phyloP scores from a whole-genome alignment of 306 rosid species.

The Gleditsia sinensis region DNA sequence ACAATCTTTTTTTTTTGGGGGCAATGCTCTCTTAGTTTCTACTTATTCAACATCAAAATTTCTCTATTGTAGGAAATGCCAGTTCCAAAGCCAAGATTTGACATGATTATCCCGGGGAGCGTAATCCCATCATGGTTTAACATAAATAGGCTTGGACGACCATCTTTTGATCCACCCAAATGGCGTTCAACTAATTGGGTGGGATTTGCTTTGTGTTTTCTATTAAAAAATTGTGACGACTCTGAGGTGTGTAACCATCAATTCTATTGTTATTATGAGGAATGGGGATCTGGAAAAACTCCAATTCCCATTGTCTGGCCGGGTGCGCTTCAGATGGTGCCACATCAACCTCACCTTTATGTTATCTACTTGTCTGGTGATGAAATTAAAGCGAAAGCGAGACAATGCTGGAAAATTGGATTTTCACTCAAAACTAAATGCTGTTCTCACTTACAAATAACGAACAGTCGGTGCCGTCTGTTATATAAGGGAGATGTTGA shows the following conservation, averaged over 20 bases:
- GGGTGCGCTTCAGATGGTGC: background rate
- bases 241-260: background rate
- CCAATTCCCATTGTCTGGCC: background rate
- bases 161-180: constrained; percentile 9
- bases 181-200: constrained; percentile 34
- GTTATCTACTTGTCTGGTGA: background rate
- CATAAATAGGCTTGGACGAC: constrained; percentile 23
- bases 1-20: background rate
- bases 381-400: background rate
- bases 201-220: constrained; percentile 45
- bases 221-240: constrained; percentile 26
- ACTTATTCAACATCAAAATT: background rate
- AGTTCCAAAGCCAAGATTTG: background rate
- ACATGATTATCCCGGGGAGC: background rate
- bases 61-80: background rate
- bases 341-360: background rate
- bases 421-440: background rate
- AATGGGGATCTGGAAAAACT: background rate
- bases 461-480: background rate
- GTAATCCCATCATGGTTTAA: background rate
- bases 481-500: background rate
- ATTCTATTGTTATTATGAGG: background rate
- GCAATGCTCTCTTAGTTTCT: no score
- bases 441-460: background rate
- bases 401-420: background rate